A percentile compares a stretch with the other conserved stretches of the same genome.
These are phyloP conservation scores for Lasiosphaeria ovina DNA, from an alignment of 495 filamentous ascomycete species.

Conservation along the genomic window DNA sequence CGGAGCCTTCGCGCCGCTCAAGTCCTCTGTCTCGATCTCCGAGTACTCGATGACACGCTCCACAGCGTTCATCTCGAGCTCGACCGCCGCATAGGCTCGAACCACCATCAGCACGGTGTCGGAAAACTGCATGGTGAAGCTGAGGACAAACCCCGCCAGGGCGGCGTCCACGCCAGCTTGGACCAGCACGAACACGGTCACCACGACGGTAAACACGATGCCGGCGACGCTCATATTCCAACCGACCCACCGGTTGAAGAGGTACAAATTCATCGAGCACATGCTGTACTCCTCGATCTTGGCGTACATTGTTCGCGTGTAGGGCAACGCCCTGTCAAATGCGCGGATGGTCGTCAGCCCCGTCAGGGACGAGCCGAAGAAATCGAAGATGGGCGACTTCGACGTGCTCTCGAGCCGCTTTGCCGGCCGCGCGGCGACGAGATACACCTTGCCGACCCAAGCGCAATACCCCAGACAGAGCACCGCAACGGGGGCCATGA, in stretches of 20 bases:
- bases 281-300: constrained; percentile 59
- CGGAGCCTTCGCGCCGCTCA: constrained; percentile 57
- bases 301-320: constrained; percentile 57
- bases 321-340: constrained; percentile 57
- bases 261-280: constrained; percentile 58
- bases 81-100: constrained; percentile 56
- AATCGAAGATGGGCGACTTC: constrained; percentile 70
- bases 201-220: constrained; percentile 59
- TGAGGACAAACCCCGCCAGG: constrained; percentile 70
- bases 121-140: constrained; percentile 51
- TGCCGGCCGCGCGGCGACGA: constrained; percentile 66
- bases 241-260: constrained; percentile 67
- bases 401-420: constrained; percentile 68
- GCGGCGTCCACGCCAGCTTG: constrained; percentile 61
- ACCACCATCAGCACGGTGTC: constrained; percentile 51
- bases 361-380: constrained; percentile 61
- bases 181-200: constrained; percentile 59
- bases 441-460: constrained; percentile 53
- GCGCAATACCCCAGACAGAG: constrained; percentile 50
- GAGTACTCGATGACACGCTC: constrained; percentile 77
- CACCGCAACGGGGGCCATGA: constrained; percentile 51
- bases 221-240: constrained; percentile 65
- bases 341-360: constrained; percentile 71
- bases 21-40: constrained; percentile 63
- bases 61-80: constrained; percentile 76